Evolutionary conservation across 176 grass and related monocot species (phyloP), one percentile per base, ranked within the genome.

Genomic region (Calamus simplicifolius): DNA sequence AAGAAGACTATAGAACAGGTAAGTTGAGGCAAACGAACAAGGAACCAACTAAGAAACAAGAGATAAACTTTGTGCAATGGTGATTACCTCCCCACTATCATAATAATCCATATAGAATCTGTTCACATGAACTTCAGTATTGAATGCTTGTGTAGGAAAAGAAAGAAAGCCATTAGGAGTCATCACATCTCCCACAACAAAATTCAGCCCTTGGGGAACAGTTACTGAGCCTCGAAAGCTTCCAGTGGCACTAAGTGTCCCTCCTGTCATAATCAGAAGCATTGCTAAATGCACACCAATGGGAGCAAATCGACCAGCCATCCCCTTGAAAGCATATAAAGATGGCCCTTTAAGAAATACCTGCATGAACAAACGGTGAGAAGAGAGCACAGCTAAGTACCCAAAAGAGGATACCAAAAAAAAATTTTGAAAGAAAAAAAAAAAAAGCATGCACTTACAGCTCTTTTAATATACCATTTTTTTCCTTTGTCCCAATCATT

Each of bases 21-120:
- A 43, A 43, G 8, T 43, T 43, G 35, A 43, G 35, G 35, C 35
- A 43, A 43, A 43, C 8, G 35, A 16, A 30, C 48, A 27, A 5
- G 35, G 38, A 19, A 4, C 15, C 21, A 63, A 49, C 60, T 6
- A 49, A 25, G n/a, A 27, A 79, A 43, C 8, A 13, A 2, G 35
- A 43, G 23, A 38, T 12, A 73, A 13, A 66, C 18, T 68, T 48
- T 51, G 10, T 61, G 50, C 35, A 53, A 48, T 57, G 65, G 26
- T 5, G 16, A 55, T n/a, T 75, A 98, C 93, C 93, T 98, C 93
- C 67, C 93, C 93, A 18, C 87, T 89, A 0, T 98, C 93, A 80
- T 98, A 98, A 68, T 92, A 98, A 30, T 98, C 79, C 84, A 98
- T 92, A 64, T 89, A 98, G 78, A 98, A 98, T 67, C 76, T 78